Percentiles rank a stretch among this genome's conserved stretches.
phyloP scores from a whole-genome alignment of 768 basidiomycete species.

The Pleurotus citrinopileatus region DNA sequence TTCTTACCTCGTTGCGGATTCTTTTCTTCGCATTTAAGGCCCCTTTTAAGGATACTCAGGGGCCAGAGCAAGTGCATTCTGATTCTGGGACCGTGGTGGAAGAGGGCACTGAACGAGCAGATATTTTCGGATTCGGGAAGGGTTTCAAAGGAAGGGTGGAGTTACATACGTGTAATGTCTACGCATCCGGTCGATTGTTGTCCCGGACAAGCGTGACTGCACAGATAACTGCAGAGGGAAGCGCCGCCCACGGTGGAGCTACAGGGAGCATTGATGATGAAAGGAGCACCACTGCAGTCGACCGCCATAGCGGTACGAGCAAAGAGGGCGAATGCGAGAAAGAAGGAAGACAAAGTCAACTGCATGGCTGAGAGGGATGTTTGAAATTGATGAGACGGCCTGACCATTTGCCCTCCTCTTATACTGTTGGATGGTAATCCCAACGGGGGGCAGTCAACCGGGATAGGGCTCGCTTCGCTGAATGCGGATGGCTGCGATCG shows the following conservation, averaged over 20 bases:
- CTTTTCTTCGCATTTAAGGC: too few relatives aligned
- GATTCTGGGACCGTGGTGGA: slow-evolving; percentile 4
- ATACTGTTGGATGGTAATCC: too few relatives aligned
- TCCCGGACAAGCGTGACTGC: neutral
- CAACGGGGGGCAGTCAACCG: too few relatives aligned
- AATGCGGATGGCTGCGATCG: too few relatives aligned
- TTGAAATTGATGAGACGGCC: neutral
- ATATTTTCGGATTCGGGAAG: neutral
- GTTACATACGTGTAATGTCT: slow-evolving; percentile 5
- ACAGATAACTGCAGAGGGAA: slow-evolving; percentile 3
- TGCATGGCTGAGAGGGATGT: neutral
- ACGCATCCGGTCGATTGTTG: slow-evolving; percentile 6
- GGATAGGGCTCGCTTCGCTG: too few relatives aligned
- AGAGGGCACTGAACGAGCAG: neutral
- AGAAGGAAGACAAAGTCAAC: neutral
- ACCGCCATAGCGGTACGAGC: neutral
- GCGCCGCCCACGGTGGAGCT: slow-evolving; percentile 5
- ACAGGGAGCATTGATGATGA: slow-evolving; percentile 4
- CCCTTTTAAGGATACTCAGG: too few relatives aligned
- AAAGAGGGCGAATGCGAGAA: neutral
- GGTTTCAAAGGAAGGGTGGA: neutral
- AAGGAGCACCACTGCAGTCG: slow-evolving; percentile 6
- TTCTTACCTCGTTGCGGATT: too few relatives aligned
- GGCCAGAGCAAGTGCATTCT: slow-evolving; percentile 7
- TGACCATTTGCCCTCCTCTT: too few relatives aligned